These are phyloP conservation scores for Wickerhamomyces subpelliculosus DNA, from an alignment of 805 yeast genomes.

Conservation along the genomic window DNA sequence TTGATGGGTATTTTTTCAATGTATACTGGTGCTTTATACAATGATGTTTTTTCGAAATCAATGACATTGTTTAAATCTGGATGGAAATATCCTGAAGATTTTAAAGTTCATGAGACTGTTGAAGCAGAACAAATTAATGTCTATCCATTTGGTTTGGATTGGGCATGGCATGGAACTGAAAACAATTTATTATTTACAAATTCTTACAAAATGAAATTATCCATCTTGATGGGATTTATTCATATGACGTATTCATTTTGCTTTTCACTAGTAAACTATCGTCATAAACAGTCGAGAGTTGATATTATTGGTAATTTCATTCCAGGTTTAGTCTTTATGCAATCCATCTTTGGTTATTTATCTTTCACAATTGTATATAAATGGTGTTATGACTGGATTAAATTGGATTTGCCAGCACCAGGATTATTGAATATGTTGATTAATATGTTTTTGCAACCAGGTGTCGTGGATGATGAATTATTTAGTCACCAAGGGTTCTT, in stretches of 20 bases:
- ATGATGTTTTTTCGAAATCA: constrained; percentile 88
- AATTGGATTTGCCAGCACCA: constrained; percentile 74
- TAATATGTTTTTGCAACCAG: constrained; percentile 93
- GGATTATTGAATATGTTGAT: constrained; percentile 91
- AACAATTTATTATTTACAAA: constrained; percentile 85
- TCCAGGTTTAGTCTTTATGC: constrained; percentile 94
- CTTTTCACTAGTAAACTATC: constrained; percentile 78
- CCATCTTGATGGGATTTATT: constrained; percentile 86
- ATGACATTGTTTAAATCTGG: constrained; percentile 83
- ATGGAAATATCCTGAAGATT: constrained; percentile 83
- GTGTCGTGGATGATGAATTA: constrained; percentile 71
- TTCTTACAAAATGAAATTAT: constrained; percentile 95
- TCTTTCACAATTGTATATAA: constrained; percentile 83
- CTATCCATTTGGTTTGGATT: constrained; percentile 84
- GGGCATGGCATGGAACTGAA: constrained; percentile 96
- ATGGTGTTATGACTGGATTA: constrained; percentile 92
- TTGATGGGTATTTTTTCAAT: constrained; percentile 94
- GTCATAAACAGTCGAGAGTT: constrained; percentile 58
- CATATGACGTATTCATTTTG: constrained; percentile 90
- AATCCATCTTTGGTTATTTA: constrained; percentile 90
- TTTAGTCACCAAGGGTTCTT: constrained; percentile 74
- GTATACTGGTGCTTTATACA: constrained; percentile 91
- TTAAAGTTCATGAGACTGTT: constrained; percentile 57
- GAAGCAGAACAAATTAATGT: constrained; percentile 60
- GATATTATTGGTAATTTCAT: constrained; percentile 90